Evolutionary conservation across 2,329 filamentous ascomycete genomes (phyloP).

Genomic region (Bipolaris oryzae): DNA sequence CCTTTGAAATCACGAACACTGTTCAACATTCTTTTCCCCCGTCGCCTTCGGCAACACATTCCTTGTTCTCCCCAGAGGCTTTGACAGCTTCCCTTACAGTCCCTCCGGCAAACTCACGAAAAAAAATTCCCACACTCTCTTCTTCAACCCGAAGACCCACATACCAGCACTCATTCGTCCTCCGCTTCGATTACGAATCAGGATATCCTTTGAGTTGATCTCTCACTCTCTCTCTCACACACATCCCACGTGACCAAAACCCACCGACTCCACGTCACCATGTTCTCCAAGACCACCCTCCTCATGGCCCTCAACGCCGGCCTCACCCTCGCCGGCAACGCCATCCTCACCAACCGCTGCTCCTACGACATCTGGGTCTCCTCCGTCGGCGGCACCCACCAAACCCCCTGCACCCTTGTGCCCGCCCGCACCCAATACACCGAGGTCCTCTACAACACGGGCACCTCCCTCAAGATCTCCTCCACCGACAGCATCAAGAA

Average conservation of each 20-base stretch:
- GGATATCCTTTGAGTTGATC: constrained; percentile 2
- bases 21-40: neutral
- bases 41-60: constrained; percentile 5
- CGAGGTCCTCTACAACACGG: constrained; percentile 26
- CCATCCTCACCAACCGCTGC: constrained; percentile 34
- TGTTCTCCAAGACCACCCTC: constrained; percentile 28
- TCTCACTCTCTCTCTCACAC: neutral
- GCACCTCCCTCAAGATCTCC: constrained; percentile 35
- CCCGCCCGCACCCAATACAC: constrained; percentile 26
- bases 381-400: constrained; percentile 22
- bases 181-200: neutral
- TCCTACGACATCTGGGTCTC: constrained; percentile 36
- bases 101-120: constrained; percentile 4
- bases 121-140: constrained; percentile 3
- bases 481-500: constrained; percentile 26
- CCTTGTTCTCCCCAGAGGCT: constrained; percentile 3
- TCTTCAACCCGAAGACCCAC: constrained; percentile 8
- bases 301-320: constrained; percentile 24
- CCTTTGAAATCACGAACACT: neutral
- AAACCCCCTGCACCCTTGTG: constrained; percentile 17
- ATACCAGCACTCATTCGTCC: constrained; percentile 6
- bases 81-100: constrained; percentile 15
- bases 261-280: constrained; percentile 8
- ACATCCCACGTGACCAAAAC: neutral
- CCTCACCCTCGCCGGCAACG: constrained; percentile 29